phyloP scores from a whole-genome alignment of 805 yeast species.

The Candida yuanshanica region DNA sequence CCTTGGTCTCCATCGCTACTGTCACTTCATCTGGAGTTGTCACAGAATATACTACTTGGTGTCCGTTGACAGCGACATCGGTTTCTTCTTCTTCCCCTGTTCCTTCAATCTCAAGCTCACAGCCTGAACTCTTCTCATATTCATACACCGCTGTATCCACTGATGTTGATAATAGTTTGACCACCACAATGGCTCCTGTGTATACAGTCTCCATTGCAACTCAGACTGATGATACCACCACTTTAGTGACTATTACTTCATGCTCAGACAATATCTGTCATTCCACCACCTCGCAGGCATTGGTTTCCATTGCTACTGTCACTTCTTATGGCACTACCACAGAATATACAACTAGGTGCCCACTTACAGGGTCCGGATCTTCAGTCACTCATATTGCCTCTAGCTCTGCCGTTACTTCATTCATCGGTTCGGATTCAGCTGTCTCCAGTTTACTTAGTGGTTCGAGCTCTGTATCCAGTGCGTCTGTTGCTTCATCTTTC shows the following conservation, averaged over 20 bases:
- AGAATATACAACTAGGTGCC: conserved; percentile 33
- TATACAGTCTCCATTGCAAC: background rate
- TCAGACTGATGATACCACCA: conserved; percentile 1
- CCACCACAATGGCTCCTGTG: background rate
- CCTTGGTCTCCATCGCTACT: conserved; percentile 26
- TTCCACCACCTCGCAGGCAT: conserved; percentile 23
- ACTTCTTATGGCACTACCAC: conserved; percentile 25
- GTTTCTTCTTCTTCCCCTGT: background rate
- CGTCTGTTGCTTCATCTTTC: no score
- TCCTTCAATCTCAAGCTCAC: background rate
- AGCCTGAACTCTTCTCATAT: background rate
- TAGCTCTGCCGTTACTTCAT: conserved; percentile 7
- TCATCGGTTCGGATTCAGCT: conserved; percentile 14
- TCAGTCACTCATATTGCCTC: background rate
- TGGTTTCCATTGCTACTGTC: conserved; percentile 19
- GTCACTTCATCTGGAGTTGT: conserved; percentile 27
- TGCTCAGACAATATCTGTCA: conserved; percentile 16
- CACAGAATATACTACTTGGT: conserved; percentile 21
- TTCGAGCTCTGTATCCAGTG: no score
- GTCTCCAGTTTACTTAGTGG: no score
- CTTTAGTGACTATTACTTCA: conserved; percentile 11
- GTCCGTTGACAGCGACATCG: conserved; percentile 28
- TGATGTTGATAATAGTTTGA: no score
- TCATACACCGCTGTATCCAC: background rate
- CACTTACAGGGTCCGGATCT: conserved; percentile 16